phyloP scores from a whole-genome alignment of 257 asterid genomes.

The Cinchona pubescens region DNA sequence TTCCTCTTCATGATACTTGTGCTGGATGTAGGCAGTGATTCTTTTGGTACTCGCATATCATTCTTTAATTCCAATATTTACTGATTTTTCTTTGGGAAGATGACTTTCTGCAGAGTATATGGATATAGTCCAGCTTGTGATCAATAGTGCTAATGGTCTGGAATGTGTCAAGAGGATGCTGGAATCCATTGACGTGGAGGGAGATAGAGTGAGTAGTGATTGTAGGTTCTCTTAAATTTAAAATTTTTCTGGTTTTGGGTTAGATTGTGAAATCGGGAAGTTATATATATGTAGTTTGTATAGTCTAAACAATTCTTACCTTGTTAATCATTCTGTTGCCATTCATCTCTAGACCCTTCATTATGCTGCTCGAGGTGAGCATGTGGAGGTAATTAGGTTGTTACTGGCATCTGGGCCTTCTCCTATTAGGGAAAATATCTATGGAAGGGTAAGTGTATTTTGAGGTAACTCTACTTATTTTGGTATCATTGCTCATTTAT shows the following conservation, averaged over 20 bases:
- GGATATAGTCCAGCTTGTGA: conserved; percentile 56
- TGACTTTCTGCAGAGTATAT: conserved; percentile 47
- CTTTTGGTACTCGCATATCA: background rate
- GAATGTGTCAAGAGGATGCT: conserved; percentile 58
- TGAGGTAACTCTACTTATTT: background rate
- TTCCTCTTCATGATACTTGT: conserved; percentile 88
- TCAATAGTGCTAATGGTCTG: conserved; percentile 44
- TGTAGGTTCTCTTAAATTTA: background rate
- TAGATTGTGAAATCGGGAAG: background rate
- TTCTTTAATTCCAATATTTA: conserved; percentile 1
- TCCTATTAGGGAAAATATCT: conserved; percentile 44
- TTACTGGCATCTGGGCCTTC: conserved; percentile 66
- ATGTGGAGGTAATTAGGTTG: conserved; percentile 43
- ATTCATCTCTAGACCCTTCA: conserved; percentile 61
- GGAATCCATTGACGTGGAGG: conserved; percentile 68
- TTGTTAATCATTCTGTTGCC: background rate
- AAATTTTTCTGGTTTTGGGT: background rate
- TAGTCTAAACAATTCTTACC: background rate
- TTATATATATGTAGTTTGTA: background rate
- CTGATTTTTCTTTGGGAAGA: background rate
- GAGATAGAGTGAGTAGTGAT: conserved; percentile 64
- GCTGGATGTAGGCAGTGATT: conserved; percentile 60
- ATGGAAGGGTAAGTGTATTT: conserved; percentile 52
- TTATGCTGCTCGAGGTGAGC: conserved; percentile 88
- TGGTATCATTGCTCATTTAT: background rate